Evolutionary conservation across 352 stramenopile species (phyloP), one percentile per base, ranked within the genome.

Genomic region (Phytophthora hibernalis): DNA sequence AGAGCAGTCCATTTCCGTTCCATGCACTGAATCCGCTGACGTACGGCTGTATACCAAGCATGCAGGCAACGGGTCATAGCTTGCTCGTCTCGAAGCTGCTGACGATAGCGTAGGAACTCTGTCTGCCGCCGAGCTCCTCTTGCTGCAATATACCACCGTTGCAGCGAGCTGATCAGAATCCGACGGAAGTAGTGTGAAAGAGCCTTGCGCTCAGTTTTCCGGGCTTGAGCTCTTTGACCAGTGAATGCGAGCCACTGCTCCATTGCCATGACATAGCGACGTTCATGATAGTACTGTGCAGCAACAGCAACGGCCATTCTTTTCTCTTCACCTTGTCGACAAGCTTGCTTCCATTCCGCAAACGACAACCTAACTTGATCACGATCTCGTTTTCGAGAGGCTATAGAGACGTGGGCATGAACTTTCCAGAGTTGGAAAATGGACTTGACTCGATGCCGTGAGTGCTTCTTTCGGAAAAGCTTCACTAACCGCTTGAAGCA

Each of bases 381-480:
- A 7, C 26, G 20, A 15, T 66, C 16, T 16, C 42, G 16, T 42
- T 61, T 68, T 33, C 65, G 64, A 20, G 44, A 52, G 8, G 62
- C 49, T 31, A 43, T 47, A 10, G 24, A 54, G 11, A 63, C 42
- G 18, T 59, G 53, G 28, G 51, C 24, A 21, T 58, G 40, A 22
- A 79, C 20, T 7, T 50, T 31, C 20, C 77, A 66, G 16, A 62
- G 38, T 10, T 50, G 64, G 12, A 85, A 73, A 9, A 65, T 26
- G 2, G 16, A 42, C 9, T 56, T 61, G 10, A 71, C 18, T 1
- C 18, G 50, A 10, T 42, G 24, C 30, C 75, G 62, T 11, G 43
- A 13, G 0, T 60, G 54, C n/a, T 83, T 85, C 61, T 74, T 82
- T 13, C 70, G 70, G 33, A 82, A 85, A 10, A 85, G 60, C 37